A percentile compares a stretch with the other conserved stretches of the same genome.
These are phyloP conservation scores for Tolypocladium album DNA, from an alignment of 2,329 filamentous ascomycete species.

Conservation along the genomic window DNA sequence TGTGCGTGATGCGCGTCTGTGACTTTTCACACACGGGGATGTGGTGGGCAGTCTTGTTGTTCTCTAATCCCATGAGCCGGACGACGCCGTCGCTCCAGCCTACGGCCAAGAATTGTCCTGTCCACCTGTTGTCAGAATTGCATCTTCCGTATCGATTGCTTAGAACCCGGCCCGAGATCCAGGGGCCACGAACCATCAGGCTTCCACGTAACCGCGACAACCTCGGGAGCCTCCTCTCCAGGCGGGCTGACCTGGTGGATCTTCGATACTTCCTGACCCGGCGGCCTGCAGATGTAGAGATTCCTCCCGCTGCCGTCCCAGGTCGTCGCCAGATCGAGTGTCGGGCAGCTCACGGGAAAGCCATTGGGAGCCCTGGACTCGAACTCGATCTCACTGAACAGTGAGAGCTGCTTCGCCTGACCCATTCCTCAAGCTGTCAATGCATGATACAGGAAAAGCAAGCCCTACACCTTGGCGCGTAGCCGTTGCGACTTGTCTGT, in stretches of 20 bases:
- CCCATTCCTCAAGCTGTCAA: constrained; percentile 11
- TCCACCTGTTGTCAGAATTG: not conserved
- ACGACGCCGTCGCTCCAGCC: constrained; percentile 75
- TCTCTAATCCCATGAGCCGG: constrained; percentile 68
- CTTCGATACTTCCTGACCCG: constrained; percentile 54
- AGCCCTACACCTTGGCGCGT: not conserved
- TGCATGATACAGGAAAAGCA: not conserved
- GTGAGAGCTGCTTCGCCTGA: constrained; percentile 25
- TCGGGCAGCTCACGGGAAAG: constrained; percentile 67
- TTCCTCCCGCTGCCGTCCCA: constrained; percentile 55
- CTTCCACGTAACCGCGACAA: constrained; percentile 51
- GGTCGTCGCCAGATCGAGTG: constrained; percentile 72
- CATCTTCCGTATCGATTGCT: not conserved
- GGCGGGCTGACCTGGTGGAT: constrained; percentile 32
- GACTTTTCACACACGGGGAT: constrained; percentile 41
- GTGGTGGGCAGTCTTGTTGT: constrained; percentile 69
- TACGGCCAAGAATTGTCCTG: constrained; percentile 67
- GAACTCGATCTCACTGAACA: constrained; percentile 47
- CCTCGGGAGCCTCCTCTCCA: constrained; percentile 28
- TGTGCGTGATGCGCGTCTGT: constrained; percentile 35
- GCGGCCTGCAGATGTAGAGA: constrained; percentile 67
- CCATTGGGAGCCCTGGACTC: constrained; percentile 41
- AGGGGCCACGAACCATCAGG: constrained; percentile 47
- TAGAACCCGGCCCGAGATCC: not conserved
- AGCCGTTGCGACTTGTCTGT: not conserved